Base-by-base conservation (phyloP, 306 rosid genomes). In the Hippophae rhamnoides region DNA sequence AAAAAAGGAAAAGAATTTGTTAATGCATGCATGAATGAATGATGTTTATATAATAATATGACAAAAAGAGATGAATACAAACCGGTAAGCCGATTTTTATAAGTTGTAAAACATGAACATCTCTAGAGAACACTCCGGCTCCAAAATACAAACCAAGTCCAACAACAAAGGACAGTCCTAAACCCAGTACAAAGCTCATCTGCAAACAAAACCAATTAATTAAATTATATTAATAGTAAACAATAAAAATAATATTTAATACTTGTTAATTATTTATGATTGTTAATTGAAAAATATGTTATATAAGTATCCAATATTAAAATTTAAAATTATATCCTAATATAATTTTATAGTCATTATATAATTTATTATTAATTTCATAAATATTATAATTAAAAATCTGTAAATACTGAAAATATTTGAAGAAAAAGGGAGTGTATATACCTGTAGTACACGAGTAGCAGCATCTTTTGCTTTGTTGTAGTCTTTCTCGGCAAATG, bases 1-100 rank as follows among this genome's bases (percentile, higher is more conserved):
- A 18, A 18, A 18, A 18, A 18, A 18, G 23, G 23, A 18, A 31
- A 31, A 2, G 38, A 31, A 31, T 1, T 31, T 7, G 6, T 49
- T 49, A 49, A 49, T 12, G 11, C 11, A 49, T 12, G 11, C 11
- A 58, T 10, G 7, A 46, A 31, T 10, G 10, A 8, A 61, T 41
- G 57, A 12, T 46, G 49, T 46, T 46, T 46, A 46, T 46, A 46
- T 49, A 42, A 6, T n/a, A 13, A 52, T 45, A 56, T 25, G 8
- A 12, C 23, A 18, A 18, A 18, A 18, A 18, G 23, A 18, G 23
- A 18, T 18, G 23, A 18, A 18, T 18, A 18, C 5, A 41, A 81
- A 92, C 99, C 78, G 99, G 99, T 43, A 88, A 54, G 70, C 84
- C 93, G 44, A 83, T 61, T 71, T 67, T 78, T 66, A 92, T 87